Base-by-base conservation (phyloP, 2,329 filamentous ascomycete species). In the Teratosphaeria epicoccoides region DNA sequence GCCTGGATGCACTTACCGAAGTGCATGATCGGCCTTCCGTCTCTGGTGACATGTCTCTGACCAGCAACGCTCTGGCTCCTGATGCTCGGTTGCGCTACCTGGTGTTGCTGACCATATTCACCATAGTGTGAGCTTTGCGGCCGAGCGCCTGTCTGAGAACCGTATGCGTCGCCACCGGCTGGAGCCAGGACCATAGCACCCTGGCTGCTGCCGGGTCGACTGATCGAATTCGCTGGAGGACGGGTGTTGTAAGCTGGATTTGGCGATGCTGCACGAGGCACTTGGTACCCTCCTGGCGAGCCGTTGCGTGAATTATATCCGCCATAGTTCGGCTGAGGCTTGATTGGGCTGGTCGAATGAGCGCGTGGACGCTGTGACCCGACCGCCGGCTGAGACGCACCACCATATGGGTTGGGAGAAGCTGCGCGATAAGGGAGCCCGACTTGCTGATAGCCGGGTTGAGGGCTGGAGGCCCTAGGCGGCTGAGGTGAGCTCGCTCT, bases 1-100 rank as follows among this genome's bases (percentile, higher is more conserved):
- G 47, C 3, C 22, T 22, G 5, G 4, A 40, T 26, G 50, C n/a
- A 79, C 89, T 83, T 79, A 97, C 93, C 88, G 72, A 91, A 96
- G 71, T 96, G 88, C 65, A 97, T 68, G 65, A 97, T 91, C 29
- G 87, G 83, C 55, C 87, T 81, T 25, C 93, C 91, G 67, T 96
- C 89, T 56, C 82, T 80, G 4, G 88, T 95, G 62, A 87, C 88
- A 62, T 90, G 86, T 60, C 87, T 78, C n/a, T 83, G 82, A 93
- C 86, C 46, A n/a, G 86, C 88, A 54, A 93, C 77, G 63, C 89
- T 95, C 75, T 91, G 88, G 69, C 89, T 95, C 58, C 80, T 68
- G n/a, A 74, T 75, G 43, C 75, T 68, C 52, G 62, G 54, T 49
- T 63, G 58, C 46, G 73, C 11, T 61, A 57, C 72, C 68, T 67